Conservation (phyloP, 306 rosid species). For the Ammopiptanthus mongolicus region DNA sequence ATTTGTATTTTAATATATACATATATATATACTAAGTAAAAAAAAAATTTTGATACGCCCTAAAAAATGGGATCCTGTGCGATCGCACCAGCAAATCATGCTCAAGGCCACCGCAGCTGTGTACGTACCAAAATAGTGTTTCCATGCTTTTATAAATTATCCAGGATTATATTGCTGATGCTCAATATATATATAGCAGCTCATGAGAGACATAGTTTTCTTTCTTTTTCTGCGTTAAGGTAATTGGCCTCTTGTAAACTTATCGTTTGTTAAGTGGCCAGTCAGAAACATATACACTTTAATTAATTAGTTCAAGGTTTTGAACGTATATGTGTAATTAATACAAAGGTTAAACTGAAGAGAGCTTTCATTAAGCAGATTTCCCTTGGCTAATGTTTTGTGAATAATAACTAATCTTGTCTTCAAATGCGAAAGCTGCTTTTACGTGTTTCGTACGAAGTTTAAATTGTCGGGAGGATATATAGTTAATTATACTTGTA, state of each 20-base stretch:
- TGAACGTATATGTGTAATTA: neutral
- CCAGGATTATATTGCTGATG: too few relatives aligned
- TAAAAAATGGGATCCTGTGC: too few relatives aligned
- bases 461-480: conserved; percentile 29
- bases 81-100: too few relatives aligned
- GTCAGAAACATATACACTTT: neutral
- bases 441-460: conserved; percentile 33
- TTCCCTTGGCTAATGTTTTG: neutral
- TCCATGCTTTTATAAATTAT: too few relatives aligned
- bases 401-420: conserved; percentile 36
- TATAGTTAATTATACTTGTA: conserved; percentile 5
- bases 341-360: neutral
- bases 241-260: neutral
- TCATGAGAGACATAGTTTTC: too few relatives aligned
- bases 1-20: too few relatives aligned
- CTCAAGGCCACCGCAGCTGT: too few relatives aligned
- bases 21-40: too few relatives aligned
- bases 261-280: neutral
- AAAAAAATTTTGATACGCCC: too few relatives aligned
- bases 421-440: conserved; percentile 5
- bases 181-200: too few relatives aligned
- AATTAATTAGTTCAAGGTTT: neutral
- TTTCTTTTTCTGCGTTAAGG: too few relatives aligned
- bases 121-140: too few relatives aligned
- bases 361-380: neutral